phyloP scores from a whole-genome alignment of 2,329 filamentous ascomycete species.

The Cercospora sesami region DNA sequence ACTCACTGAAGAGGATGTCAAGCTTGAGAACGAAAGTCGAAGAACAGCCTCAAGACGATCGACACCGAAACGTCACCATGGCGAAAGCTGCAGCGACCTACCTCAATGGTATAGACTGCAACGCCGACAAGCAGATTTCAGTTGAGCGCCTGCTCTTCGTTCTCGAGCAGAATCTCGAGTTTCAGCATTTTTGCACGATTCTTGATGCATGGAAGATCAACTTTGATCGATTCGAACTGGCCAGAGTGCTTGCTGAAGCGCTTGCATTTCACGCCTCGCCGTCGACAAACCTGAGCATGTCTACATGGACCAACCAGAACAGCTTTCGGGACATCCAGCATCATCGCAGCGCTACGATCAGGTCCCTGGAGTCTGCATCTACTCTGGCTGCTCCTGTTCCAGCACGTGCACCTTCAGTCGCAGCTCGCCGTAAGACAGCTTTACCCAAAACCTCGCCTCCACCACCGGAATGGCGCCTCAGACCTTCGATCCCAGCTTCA shows the following conservation, averaged over 20 bases:
- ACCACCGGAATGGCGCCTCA: constrained; percentile 29
- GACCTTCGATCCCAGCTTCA: constrained; percentile 25
- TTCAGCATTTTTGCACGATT: constrained; percentile 26
- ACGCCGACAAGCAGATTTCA: constrained; percentile 25
- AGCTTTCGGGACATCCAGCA: constrained; percentile 14
- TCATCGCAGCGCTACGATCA: constrained; percentile 17
- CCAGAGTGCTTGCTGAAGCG: constrained; percentile 28
- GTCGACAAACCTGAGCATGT: constrained; percentile 7
- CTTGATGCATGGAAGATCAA: constrained; percentile 25
- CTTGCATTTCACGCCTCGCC: constrained; percentile 11
- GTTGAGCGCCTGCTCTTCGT: constrained; percentile 26
- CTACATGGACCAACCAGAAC: background rate
- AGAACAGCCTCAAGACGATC: constrained; percentile 6
- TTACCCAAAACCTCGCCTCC: background rate
- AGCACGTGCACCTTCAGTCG: background rate
- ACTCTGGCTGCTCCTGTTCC: background rate
- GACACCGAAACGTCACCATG: constrained; percentile 23
- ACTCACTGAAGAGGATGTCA: constrained; percentile 13
- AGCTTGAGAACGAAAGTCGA: background rate
- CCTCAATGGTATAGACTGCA: constrained; percentile 25
- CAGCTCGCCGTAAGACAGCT: background rate
- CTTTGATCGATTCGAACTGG: constrained; percentile 27
- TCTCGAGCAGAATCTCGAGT: constrained; percentile 27
- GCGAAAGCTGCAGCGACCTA: constrained; percentile 28
- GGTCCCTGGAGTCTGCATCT: constrained; percentile 13